phyloP scores from a whole-genome alignment of 345 rosid genomes.

The Psidium friedrichsthalianum region DNA sequence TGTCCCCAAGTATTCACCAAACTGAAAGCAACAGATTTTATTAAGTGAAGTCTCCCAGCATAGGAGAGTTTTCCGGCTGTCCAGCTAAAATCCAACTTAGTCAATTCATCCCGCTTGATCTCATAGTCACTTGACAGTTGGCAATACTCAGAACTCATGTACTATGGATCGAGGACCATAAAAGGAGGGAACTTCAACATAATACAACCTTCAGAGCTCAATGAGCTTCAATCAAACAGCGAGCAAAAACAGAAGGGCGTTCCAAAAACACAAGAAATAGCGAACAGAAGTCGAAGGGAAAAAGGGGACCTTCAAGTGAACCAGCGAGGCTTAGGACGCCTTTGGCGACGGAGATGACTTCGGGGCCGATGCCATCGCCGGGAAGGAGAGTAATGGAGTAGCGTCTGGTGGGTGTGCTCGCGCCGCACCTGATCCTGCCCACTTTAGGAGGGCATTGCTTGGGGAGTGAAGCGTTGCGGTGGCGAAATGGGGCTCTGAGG shows the following conservation, averaged over 20 bases:
- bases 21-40: neutral
- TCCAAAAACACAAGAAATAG: neutral
- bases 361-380: conserved; percentile 97
- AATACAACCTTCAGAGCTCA: neutral
- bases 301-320: conserved; percentile 53
- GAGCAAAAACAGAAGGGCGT: neutral
- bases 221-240: neutral
- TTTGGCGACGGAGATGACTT: conserved; percentile 69
- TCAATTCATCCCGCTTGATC: neutral
- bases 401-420: conserved; percentile 27
- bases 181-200: neutral
- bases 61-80: neutral
- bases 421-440: conserved; percentile 43
- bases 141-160: too few species aligned
- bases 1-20: neutral
- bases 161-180: neutral
- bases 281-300: neutral
- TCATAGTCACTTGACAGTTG: neutral
- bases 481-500: conserved; percentile 8
- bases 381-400: conserved; percentile 80
- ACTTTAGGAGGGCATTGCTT: conserved; percentile 4
- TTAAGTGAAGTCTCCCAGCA: neutral
- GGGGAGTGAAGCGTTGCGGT: conserved; percentile 13
- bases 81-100: neutral
- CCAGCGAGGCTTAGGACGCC: conserved; percentile 64